Evolutionary conservation across 2,329 filamentous ascomycete genomes (phyloP), one percentile per base, ranked within the genome.

Genomic region (Aspergillus oerlinghausenensis): DNA sequence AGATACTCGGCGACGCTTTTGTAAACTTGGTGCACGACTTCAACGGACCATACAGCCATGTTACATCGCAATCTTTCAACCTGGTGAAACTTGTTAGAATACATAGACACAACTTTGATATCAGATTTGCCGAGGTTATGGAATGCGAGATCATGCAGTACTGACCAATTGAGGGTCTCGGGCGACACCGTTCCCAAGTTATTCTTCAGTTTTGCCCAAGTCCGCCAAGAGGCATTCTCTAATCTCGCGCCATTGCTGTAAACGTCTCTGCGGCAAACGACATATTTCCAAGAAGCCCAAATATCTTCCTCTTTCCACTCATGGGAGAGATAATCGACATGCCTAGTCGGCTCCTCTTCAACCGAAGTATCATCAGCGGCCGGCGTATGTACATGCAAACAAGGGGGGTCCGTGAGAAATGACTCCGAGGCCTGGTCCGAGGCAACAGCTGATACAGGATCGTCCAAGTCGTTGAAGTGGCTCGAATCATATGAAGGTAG

Each of bases 1-100:
- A 79, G 42, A 72, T 70, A 51, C 76, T 73, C 52, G 43, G 10
- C 21, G 79, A 72, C 11, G 74, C 73, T 56, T 84, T 77, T 68
- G 66, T 79, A 59, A 80, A 83, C 54, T 80, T 83, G 3, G 80
- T 79, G 23, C 88, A 87, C 1, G 88, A 88, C 71, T 96, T 93
- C 50, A 97, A 76, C 11, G 94, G 94, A 0, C 94, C 94, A 69
- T 97, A 99, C 1, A 99, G 80, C 94, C 93, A 99, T 49, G 93
- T 97, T 32, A 97, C 92, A 73, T 99, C 93, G 72, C 89, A 94
- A 67, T 97, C 94, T 73, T 97, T 99, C 58, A 97, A 81, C 92
- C 92, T 96, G 67, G 17, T 51, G 19, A 7, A n/a, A 11, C n/a
- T 59, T 26, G 62, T 60, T 57, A 58, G 49, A 35, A 35, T 35